Evolutionary conservation across 2,329 filamentous ascomycete species (phyloP), one percentile per base, ranked within the genome.

Genomic region (Capronia americana): DNA sequence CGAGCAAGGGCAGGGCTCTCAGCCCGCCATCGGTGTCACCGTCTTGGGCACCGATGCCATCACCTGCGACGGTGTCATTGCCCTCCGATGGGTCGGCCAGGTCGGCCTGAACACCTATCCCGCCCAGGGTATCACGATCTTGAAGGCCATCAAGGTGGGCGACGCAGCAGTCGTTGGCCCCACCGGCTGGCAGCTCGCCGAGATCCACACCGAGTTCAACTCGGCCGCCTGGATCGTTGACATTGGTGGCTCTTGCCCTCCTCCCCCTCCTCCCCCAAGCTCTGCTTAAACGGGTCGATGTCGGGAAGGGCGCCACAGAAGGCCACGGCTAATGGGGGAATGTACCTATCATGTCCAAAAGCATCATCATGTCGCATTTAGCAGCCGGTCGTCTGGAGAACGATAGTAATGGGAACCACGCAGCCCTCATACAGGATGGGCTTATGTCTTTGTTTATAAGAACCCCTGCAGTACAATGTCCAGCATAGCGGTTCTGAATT

Each of bases 131-230:
- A 74, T 78, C 60, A 73, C 74, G 24, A 73, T 77, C 59, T 66
- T 77, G 26, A 69, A 71, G 28, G 69, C 72, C 24, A 57, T 65
- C 53, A 48, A 67, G 34, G 61, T 61, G 32, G 68, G 66, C 14
- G 38, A 56, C 7, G 63, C 66, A 20, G 34, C 32, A 14, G 44
- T 34, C 41, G 66, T 70, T 30, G 68, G 71, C 30, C 65, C 66
- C 2, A 71, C 62, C 11, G 66, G 65, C 32, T 79, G 75, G 76
- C 73, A 74, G 70, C 69, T 79, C 61, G 67, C 71, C 59, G 71
- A 56, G 55, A 61, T 78, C 10, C 74, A 74, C 53, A 75, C 74
- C 50, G 77, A 79, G 72, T 78, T 78, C 69, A 78, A 79, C 72
- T 69, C 67, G 5, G 70, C 68, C 38, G 69, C 62, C n/a, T 72